A percentile compares a stretch with the other conserved stretches of the same genome.
Evolutionary conservation across 2,329 filamentous ascomycete species (phyloP).

Genomic region (Rasamsonia emersonii): DNA sequence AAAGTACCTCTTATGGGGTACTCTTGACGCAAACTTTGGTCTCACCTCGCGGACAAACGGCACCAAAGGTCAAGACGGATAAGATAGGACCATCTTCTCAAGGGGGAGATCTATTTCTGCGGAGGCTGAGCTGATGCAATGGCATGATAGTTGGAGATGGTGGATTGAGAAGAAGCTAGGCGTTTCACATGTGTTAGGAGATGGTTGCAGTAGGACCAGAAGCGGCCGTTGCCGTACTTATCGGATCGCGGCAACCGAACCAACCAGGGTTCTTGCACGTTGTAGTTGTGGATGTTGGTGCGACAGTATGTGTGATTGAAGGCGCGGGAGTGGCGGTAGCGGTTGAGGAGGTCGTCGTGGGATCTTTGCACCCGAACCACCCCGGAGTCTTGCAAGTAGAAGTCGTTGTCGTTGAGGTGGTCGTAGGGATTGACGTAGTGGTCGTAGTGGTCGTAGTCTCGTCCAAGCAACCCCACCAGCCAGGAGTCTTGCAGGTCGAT

Average conservation of each 20-base stretch:
- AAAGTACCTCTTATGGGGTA: no score
- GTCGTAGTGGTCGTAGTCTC: conserved; percentile 36
- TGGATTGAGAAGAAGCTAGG: conserved; percentile 51
- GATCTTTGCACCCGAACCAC: conserved; percentile 36
- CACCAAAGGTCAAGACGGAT: no score
- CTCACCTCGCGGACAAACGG: no score
- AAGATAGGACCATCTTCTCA: no score
- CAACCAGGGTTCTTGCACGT: conserved; percentile 30
- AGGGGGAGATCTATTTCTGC: no score
- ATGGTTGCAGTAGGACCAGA: conserved; percentile 10
- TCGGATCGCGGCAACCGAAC: conserved; percentile 32
- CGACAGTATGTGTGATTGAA: conserved; percentile 17
- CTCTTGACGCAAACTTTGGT: no score
- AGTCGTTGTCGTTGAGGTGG: conserved; percentile 25
- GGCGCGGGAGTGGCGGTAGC: conserved; percentile 18
- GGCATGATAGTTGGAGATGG: no score
- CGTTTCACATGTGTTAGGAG: conserved; percentile 34
- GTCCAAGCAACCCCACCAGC: conserved; percentile 70
- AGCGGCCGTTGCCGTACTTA: conserved; percentile 15
- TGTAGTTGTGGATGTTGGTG: conserved; percentile 18
- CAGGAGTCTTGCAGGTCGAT: conserved; percentile 79
- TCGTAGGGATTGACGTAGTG: conserved; percentile 22
- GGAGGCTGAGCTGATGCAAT: no score
- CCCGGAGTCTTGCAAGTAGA: conserved; percentile 34
- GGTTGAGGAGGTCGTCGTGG: conserved; percentile 22